phyloP scores from a whole-genome alignment of 257 asterid genomes.

The Penstemon newberryi region DNA sequence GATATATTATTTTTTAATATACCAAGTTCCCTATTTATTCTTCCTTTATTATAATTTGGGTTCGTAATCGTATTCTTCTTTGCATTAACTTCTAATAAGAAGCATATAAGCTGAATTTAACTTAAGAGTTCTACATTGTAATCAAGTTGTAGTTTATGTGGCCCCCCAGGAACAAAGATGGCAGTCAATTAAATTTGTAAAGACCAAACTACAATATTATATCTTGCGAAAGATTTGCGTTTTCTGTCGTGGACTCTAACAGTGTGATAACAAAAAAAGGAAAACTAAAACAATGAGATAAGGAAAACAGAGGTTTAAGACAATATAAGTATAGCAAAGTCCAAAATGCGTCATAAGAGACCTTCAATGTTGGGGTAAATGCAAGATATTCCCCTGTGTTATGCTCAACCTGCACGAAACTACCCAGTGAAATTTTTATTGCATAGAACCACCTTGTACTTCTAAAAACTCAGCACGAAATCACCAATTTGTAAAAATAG shows the following conservation, averaged over 20 bases:
- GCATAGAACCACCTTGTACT: too few relatives aligned
- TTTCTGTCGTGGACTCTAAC: too few relatives aligned
- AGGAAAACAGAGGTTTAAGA: background rate
- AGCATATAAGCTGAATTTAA: background rate
- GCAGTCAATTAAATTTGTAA: background rate
- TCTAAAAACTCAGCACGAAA: too few relatives aligned
- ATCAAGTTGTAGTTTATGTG: background rate
- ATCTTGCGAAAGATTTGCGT: too few relatives aligned
- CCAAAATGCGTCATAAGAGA: too few relatives aligned
- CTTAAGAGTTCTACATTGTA: constrained; percentile 1
- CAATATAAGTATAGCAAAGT: background rate
- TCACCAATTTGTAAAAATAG: too few relatives aligned
- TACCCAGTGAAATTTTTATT: too few relatives aligned
- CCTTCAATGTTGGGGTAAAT: too few relatives aligned
- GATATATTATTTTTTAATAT: background rate
- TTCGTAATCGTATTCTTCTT: background rate
- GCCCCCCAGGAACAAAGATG: too few relatives aligned
- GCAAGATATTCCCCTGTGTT: too few relatives aligned
- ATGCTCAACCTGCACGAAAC: too few relatives aligned
- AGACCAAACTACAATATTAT: background rate
- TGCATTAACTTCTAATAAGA: constrained; percentile 1
- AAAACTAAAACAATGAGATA: background rate
- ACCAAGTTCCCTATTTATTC: background rate
- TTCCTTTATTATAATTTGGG: background rate
- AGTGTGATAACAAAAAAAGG: too few relatives aligned